Evolutionary conservation across 768 basidiomycete genomes (phyloP), one percentile per base, ranked within the genome.

Genomic region (Myochromella boudieri): DNA sequence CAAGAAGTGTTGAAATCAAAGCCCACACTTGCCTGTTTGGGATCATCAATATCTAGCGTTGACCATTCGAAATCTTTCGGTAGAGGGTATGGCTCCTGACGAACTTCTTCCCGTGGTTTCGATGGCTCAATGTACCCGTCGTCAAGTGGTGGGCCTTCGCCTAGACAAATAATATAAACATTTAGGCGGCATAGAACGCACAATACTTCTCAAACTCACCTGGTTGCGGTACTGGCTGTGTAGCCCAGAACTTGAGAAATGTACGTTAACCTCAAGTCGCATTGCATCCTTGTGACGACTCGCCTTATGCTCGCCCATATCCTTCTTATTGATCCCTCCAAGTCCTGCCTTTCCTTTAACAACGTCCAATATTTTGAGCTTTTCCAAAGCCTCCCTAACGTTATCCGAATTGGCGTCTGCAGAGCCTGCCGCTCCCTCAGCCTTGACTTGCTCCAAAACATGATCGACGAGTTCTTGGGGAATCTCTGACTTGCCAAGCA

Each of bases 31-130:
- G 85, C 94, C 76, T 98, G 82, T 14, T 70, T 76, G 6, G 84
- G 71, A 52, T 94, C 82, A 37, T 78, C 72, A 43, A 98, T 78
- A 60, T 98, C 90, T 42, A 98, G 64, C 1, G 74, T 77, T 29
- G 80, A 77, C 97, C 97, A 99, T 61, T 88, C 89, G 54, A 97
- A 97, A 49, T 97, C 92, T 53, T 85, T 87, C 10, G 92, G 97
- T 6, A 99, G 72, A 3, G 85, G 81, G 60, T 91, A 89, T 5
- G 94, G 85, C 9, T 95, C 90, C 59, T 94, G 88, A 18, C 89
- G 82, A 52, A 99, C 85, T 58, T 95, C 82, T 44, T 84, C 82
- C 25, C 74, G 68, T 15, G 85, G 78, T 56, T 82, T 86, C 1
- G 87, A 81, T 2, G 87, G 79, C 57, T 99, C 95, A 42, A 99